Evolutionary conservation across 2,329 filamentous ascomycete species (phyloP).

Genomic region (Geosmithia putterillii): DNA sequence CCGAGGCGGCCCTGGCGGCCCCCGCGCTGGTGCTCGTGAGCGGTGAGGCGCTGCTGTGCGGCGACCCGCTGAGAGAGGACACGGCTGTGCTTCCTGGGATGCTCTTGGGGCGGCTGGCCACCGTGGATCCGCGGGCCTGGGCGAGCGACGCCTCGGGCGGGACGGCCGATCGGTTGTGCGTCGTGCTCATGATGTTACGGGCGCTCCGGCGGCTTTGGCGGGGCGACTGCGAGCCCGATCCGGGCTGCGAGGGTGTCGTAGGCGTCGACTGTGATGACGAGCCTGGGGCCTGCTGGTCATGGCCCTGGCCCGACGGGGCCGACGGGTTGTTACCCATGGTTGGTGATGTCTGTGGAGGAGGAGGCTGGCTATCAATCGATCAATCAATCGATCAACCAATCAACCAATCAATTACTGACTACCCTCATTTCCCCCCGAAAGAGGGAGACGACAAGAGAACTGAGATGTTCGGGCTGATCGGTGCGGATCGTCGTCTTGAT

Average conservation of each 20-base stretch:
- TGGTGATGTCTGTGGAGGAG: background rate
- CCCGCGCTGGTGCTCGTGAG: slow-evolving; percentile 8
- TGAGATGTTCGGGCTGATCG: background rate
- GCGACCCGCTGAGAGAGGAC: slow-evolving; percentile 34
- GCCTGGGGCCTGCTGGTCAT: slow-evolving; percentile 9
- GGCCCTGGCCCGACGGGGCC: slow-evolving; percentile 17
- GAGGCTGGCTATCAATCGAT: background rate
- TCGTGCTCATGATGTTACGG: slow-evolving; percentile 42
- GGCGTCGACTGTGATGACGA: background rate
- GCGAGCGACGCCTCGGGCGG: slow-evolving; percentile 51
- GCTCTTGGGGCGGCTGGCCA: slow-evolving; percentile 31
- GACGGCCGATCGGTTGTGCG: slow-evolving; percentile 41
- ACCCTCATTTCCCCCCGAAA: background rate
- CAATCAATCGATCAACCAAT: no score
- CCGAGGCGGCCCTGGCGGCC: background rate
- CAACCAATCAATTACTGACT: no score
- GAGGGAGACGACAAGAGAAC: background rate
- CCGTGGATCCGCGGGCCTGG: slow-evolving; percentile 45
- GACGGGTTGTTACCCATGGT: slow-evolving; percentile 23
- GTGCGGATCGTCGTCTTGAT: background rate
- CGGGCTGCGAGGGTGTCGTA: background rate
- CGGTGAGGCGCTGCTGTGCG: slow-evolving; percentile 22
- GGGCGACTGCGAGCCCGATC: slow-evolving; percentile 4
- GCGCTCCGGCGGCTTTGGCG: slow-evolving; percentile 19
- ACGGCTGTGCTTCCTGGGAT: slow-evolving; percentile 32